Evolutionary conservation across 805 yeast species (phyloP).

Genomic region (Wickerhamomyces tratensis): DNA sequence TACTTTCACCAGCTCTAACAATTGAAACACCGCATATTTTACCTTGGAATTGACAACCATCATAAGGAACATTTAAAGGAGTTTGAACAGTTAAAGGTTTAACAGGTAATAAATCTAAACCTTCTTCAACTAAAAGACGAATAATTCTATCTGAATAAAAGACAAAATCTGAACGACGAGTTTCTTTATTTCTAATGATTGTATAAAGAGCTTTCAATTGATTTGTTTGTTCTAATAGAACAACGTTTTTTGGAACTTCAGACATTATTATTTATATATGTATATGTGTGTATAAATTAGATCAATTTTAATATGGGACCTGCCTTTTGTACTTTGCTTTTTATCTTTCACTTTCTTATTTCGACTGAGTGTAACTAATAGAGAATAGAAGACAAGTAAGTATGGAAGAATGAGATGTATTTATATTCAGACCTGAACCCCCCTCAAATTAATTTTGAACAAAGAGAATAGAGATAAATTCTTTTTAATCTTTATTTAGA

Average conservation of each 20-base stretch:
- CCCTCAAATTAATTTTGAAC: too few species aligned
- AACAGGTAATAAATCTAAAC: conserved; percentile 91
- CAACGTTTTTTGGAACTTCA: conserved; percentile 38
- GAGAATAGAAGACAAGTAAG: too few species aligned
- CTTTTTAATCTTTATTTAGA: too few species aligned
- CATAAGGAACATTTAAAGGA: conserved; percentile 61
- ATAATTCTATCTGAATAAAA: conserved; percentile 94
- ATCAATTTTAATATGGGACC: background rate
- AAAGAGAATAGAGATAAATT: too few species aligned
- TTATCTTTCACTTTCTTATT: too few species aligned
- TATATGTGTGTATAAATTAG: conserved; percentile 2
- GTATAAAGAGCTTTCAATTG: conserved; percentile 84
- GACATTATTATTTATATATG: conserved; percentile 12
- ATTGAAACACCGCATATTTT: conserved; percentile 97
- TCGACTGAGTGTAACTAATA: too few species aligned
- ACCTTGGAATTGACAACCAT: conserved; percentile 78
- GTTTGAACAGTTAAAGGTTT: conserved; percentile 57
- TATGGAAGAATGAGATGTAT: too few species aligned
- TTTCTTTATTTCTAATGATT: conserved; percentile 74
- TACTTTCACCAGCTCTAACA: conserved; percentile 97
- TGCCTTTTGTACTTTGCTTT: too few species aligned
- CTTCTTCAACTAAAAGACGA: conserved; percentile 88
- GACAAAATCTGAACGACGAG: conserved; percentile 86
- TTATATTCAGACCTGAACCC: too few species aligned
- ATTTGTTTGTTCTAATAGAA: conserved; percentile 76